A percentile compares a stretch with the other conserved stretches of the same genome.
phyloP scores from a whole-genome alignment of 2,329 filamentous ascomycete species.

The Aureobasidium sp. region DNA sequence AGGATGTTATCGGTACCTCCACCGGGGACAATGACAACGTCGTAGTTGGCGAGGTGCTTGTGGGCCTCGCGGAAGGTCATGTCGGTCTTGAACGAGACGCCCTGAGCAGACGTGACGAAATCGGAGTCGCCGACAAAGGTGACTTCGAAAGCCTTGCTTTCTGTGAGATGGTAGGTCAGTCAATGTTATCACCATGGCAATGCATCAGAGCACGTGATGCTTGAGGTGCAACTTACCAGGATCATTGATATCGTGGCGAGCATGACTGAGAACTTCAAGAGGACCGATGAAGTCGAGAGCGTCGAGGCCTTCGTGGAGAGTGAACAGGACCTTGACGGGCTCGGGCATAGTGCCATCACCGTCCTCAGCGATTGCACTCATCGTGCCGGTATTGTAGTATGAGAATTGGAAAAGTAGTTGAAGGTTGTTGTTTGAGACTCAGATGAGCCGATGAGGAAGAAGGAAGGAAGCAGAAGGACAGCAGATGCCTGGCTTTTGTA shows the following conservation, averaged over 20 bases:
- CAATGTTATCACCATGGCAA: not conserved
- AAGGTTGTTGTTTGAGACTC: conserved; percentile 6
- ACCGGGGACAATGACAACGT: conserved; percentile 70
- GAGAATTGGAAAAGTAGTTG: not conserved
- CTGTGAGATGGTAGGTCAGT: conserved; percentile 22
- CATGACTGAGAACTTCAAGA: conserved; percentile 47
- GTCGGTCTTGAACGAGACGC: conserved; percentile 63
- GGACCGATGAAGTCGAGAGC: conserved; percentile 50
- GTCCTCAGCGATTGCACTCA: conserved; percentile 40
- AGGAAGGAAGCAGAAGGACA: conserved; percentile 2
- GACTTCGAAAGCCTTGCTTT: conserved; percentile 45
- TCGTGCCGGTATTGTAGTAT: conserved; percentile 28
- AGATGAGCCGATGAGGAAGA: conserved; percentile 4
- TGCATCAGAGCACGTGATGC: conserved; percentile 8
- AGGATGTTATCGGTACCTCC: conserved; percentile 57
- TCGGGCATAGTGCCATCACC: conserved; percentile 26
- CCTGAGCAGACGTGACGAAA: conserved; percentile 48
- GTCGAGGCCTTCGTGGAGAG: conserved; percentile 48
- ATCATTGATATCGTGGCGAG: conserved; percentile 46
- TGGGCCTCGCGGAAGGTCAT: conserved; percentile 72
- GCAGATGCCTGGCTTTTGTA: conserved; percentile 6
- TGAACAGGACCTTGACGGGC: conserved; percentile 52
- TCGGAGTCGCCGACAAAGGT: conserved; percentile 40
- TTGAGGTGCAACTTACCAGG: conserved; percentile 30
- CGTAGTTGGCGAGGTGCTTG: conserved; percentile 63